Base-by-base conservation (phyloP, 164 flowering plant species). In the Tetracentron sinense region DNA sequence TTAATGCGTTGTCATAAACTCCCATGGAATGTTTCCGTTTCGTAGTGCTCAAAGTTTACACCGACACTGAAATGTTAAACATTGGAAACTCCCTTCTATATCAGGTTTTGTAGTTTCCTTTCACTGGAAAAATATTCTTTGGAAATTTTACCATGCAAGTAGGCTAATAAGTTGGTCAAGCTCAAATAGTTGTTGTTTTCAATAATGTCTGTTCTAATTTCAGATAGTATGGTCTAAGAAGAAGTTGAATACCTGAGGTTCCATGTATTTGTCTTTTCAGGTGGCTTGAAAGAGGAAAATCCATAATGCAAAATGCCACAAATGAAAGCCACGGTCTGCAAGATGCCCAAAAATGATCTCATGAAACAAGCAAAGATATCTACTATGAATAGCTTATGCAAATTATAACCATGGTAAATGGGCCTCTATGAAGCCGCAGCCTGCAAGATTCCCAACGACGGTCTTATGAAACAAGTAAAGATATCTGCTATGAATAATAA, bases 401-500 rank as follows among this genome's bases (percentile, higher is more conserved):
- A 49, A 44, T 5, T 20, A 51, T 33, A 51, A 25, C 42, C n/a
- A 14, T 27, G 3, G n/a, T n/a, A n/a, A n/a, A n/a, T n/a, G n/a
- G n/a, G n/a, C n/a, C n/a, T n/a, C n/a, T n/a, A n/a, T n/a, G n/a
- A 88, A 57, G 98, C 90, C 65, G 89, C 92, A 48, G 63, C 78
- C 98, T 92, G 88, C 72, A 78, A 54, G 28, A 58, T 51, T 26
- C 22, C n/a, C 28, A 42, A 61, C 23, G 65, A 10, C 44, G 7
- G 44, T 22, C 10, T 21, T 7, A 49, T 22, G 22, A 62, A 52
- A 35, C 6, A 54, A 49, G 16, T 22, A 55, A n/a, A n/a, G n/a
- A 64, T 25, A 30, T 14, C 1, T 35, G 21, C 21, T 11, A 49
- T n/a, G 46, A 58, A 31, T 5, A n/a, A n/a, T n/a, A 29, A 1